Percentiles rank a stretch among this genome's conserved stretches.
Conservation (phyloP, 768 basidiomycete genomes). For the Termitomyces heimii region DNA sequence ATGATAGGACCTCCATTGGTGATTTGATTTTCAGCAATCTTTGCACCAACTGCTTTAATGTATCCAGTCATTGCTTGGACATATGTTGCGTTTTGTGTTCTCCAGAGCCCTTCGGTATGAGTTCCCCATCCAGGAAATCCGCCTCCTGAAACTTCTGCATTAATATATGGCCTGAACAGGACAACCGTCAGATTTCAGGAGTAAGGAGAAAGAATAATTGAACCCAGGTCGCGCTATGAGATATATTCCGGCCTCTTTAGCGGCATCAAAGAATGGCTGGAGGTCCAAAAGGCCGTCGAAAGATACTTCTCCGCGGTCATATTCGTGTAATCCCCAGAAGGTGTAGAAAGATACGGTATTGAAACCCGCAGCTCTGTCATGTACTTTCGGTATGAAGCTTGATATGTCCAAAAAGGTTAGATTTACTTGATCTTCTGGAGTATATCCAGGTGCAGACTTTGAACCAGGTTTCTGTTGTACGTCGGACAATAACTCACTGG, state of each 20-base stretch:
- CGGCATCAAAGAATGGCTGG: conserved; percentile 50
- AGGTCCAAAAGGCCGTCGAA: conserved; percentile 51
- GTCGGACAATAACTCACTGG: neutral
- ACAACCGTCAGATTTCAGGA: neutral
- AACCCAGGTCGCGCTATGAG: conserved; percentile 48
- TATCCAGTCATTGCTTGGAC: conserved; percentile 45
- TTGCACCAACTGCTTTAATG: conserved; percentile 37
- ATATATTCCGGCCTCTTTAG: conserved; percentile 48
- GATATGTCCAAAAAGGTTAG: neutral
- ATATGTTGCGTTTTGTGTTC: conserved; percentile 34
- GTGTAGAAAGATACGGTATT: conserved; percentile 39
- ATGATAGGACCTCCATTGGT: conserved; percentile 55
- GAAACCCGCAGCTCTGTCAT: conserved; percentile 31
- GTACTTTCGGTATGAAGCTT: neutral
- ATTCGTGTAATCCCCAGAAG: conserved; percentile 39
- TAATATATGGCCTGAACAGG: conserved; percentile 32
- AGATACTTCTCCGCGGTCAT: conserved; percentile 43
- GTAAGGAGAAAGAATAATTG: neutral
- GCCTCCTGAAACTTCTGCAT: conserved; percentile 45
- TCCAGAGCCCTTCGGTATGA: conserved; percentile 40
- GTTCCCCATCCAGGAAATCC: conserved; percentile 57
- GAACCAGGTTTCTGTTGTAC: conserved; percentile 29
- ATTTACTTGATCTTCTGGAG: conserved; percentile 38
- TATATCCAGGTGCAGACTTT: conserved; percentile 35
- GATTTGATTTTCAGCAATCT: conserved; percentile 48